phyloP scores from a whole-genome alignment of 192 early-diverging fungal species.

The Helicostylum pulchrum region DNA sequence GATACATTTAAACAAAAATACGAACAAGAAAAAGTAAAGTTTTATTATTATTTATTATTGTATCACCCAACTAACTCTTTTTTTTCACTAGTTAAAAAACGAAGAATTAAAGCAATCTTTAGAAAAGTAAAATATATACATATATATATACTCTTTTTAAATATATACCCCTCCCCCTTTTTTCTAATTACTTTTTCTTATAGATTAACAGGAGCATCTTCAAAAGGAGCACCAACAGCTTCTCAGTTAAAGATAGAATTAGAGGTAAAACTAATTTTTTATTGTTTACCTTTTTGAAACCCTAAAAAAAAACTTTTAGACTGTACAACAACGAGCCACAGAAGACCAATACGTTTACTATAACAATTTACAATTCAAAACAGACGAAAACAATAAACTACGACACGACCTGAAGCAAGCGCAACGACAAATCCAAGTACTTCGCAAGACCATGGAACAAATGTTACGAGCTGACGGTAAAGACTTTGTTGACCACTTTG shows the following conservation, averaged over 20 bases:
- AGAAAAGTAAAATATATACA: not conserved
- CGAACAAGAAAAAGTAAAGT: constrained; percentile 31
- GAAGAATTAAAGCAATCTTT: not conserved
- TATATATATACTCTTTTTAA: not conserved
- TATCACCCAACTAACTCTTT: not conserved
- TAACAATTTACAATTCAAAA: constrained; percentile 1
- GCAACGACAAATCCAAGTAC: constrained; percentile 11
- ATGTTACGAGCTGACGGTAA: constrained; percentile 12
- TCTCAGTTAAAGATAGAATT: constrained; percentile 14
- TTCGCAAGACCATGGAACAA: constrained; percentile 20
- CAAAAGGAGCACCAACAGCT: too few species aligned
- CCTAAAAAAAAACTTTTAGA: not conserved
- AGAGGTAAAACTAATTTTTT: not conserved
- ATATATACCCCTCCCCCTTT: not conserved
- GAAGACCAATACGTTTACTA: constrained; percentile 1
- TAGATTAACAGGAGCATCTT: not conserved
- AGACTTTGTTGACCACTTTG: constrained; percentile 3
- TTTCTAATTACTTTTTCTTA: not conserved
- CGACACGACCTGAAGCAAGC: constrained; percentile 4
- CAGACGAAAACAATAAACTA: constrained; percentile 9
- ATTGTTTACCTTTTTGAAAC: not conserved
- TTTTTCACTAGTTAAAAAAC: not conserved
- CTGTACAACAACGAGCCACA: constrained; percentile 1
- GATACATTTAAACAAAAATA: constrained; percentile 17
- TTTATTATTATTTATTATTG: not conserved